Evolutionary conservation across 2,329 filamentous ascomycete species (phyloP).

Genomic region (Colletotrichum costaricense): DNA sequence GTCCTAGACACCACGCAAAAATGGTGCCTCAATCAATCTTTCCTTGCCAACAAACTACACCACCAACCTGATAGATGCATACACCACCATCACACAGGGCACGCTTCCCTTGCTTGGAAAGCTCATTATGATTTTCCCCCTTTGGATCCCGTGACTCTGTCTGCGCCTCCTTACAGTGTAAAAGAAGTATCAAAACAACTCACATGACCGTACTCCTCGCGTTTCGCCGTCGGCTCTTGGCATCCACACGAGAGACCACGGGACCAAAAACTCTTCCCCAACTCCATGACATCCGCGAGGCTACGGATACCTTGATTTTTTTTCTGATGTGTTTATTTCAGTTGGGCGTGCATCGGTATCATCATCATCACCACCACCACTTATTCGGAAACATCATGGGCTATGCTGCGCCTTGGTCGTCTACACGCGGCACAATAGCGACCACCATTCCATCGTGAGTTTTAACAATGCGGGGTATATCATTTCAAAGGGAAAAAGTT

Average conservation of each 20-base stretch:
- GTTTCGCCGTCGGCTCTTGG: conserved; percentile 27
- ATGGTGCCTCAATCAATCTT: not conserved
- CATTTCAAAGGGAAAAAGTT: not conserved
- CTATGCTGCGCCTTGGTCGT: not conserved
- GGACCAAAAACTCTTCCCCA: not conserved
- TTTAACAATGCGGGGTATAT: conserved; percentile 7
- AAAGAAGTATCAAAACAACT: conserved; percentile 15
- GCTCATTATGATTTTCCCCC: not conserved
- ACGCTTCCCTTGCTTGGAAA: conserved; percentile 1
- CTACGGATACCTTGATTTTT: conserved; percentile 12
- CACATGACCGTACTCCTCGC: conserved; percentile 21
- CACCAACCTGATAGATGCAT: conserved; percentile 9
- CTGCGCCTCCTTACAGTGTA: not conserved
- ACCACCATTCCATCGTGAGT: too few relatives aligned
- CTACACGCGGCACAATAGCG: not conserved
- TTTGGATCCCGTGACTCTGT: not conserved
- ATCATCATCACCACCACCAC: not conserved
- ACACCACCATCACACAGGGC: not conserved
- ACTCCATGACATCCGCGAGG: conserved; percentile 20
- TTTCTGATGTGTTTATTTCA: not conserved
- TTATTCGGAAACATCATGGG: not conserved
- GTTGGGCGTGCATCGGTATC: too few relatives aligned
- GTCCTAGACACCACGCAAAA: not conserved
- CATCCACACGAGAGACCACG: conserved; percentile 1
- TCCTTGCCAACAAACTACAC: not conserved